Conservation (phyloP, 768 basidiomycete genomes). For the Cystofilobasidium bisporidii region DNA sequence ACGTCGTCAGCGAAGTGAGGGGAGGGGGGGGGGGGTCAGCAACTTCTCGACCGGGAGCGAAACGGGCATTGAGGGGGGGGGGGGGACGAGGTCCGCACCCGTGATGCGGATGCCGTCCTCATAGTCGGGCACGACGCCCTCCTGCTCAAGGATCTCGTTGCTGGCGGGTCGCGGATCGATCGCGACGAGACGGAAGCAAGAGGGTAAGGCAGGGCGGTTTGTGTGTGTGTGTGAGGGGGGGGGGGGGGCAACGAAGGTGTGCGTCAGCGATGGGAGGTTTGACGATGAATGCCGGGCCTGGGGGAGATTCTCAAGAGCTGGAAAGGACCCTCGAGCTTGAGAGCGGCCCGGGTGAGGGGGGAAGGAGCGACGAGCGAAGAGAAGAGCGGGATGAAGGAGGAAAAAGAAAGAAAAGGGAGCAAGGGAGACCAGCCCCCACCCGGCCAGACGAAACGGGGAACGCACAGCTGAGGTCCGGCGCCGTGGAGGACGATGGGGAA, state of each 20-base stretch:
- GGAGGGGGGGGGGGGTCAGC: neutral
- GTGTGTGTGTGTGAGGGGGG: no score
- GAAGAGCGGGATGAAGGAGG: neutral
- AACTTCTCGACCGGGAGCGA: neutral
- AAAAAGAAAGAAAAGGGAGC: no score
- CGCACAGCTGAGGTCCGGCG: constrained; percentile 68
- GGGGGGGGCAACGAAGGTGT: no score
- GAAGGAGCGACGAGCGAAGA: neutral
- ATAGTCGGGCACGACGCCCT: constrained; percentile 91
- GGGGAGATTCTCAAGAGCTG: neutral
- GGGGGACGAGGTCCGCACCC: constrained; percentile 48
- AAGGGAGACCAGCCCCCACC: no score
- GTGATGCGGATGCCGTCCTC: constrained; percentile 96
- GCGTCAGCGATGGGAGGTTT: no score
- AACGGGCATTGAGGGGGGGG: neutral
- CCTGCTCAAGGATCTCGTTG: constrained; percentile 84
- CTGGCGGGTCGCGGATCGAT: no score
- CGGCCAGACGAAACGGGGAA: neutral
- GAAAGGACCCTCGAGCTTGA: no score
- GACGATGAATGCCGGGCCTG: neutral
- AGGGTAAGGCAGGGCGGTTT: constrained; percentile 20
- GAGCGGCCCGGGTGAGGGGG: no score
- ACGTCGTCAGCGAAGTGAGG: neutral
- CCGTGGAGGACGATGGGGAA: constrained; percentile 97
- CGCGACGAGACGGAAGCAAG: no score